Evolutionary conservation across 805 yeast genomes (phyloP).

Genomic region (Metschnikowia cerradonensis): DNA sequence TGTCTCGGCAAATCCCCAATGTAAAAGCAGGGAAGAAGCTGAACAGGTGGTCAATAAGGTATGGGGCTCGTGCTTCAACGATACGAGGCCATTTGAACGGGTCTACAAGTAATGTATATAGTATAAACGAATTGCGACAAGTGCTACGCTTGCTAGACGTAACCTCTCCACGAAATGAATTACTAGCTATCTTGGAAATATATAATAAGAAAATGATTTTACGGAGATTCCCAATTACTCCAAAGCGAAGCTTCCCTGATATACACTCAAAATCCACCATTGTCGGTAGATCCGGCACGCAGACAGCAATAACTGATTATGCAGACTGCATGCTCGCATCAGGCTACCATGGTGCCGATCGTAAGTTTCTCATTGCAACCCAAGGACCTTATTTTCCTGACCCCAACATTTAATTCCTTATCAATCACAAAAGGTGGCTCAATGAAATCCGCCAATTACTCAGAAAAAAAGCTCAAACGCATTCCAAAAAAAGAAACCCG

Average conservation of each 20-base stretch:
- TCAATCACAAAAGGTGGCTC: neutral
- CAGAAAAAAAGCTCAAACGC: constrained; percentile 7
- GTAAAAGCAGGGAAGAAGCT: constrained; percentile 71
- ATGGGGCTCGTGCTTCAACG: constrained; percentile 89
- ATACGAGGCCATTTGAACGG: constrained; percentile 93
- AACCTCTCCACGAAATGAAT: too few species aligned
- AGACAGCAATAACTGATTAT: neutral
- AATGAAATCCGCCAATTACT: neutral
- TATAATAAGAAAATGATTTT: too few species aligned
- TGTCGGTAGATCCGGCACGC: neutral
- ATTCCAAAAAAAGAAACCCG: constrained; percentile 7
- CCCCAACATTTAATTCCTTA: neutral
- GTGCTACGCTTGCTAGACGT: neutral
- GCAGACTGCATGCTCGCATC: neutral
- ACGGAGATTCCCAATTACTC: too few species aligned
- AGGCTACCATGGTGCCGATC: neutral
- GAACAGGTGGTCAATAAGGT: constrained; percentile 77
- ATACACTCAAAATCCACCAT: neutral
- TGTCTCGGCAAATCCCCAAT: constrained; percentile 81
- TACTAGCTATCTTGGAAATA: too few species aligned
- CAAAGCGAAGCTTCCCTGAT: neutral
- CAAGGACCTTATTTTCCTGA: neutral
- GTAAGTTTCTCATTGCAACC: neutral
- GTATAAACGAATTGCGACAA: neutral
- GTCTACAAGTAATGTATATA: constrained; percentile 56